These are phyloP conservation scores for Dactylellina haptotyla DNA, from an alignment of 2,329 filamentous ascomycete genomes.

Conservation along the genomic window DNA sequence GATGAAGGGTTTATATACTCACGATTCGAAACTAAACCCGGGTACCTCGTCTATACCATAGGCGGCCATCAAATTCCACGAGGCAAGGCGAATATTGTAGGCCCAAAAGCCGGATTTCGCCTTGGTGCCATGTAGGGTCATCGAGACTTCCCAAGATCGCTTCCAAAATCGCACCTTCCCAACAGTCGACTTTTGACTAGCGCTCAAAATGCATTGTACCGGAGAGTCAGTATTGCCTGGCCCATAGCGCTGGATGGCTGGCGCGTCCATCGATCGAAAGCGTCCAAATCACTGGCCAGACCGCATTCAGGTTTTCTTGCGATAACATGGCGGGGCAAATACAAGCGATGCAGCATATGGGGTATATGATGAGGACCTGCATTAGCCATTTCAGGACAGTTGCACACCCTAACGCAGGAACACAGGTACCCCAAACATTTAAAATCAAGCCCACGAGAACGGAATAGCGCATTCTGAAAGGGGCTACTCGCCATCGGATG, in stretches of 20 bases:
- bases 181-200: neutral
- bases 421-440: conserved; percentile 9
- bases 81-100: neutral
- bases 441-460: neutral
- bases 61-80: neutral
- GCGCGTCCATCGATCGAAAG: conserved; percentile 25
- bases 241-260: neutral
- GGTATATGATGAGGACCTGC: conserved; percentile 3
- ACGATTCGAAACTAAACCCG: neutral
- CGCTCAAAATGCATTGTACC: conserved; percentile 4
- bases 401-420: conserved; percentile 35
- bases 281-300: conserved; percentile 20
- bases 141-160: conserved; percentile 6
- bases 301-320: conserved; percentile 17
- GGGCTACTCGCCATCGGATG: conserved; percentile 5
- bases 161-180: neutral
- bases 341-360: conserved; percentile 10
- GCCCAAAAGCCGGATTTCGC: conserved; percentile 12
- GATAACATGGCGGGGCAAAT: conserved; percentile 5
- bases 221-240: neutral
- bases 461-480: conserved; percentile 8
- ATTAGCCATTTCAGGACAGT: conserved; percentile 16
- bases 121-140: conserved; percentile 30
- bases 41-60: conserved; percentile 1
- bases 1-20: conserved; percentile 24